Evolutionary conservation across 345 rosid genomes (phyloP).

Genomic region (Eucalyptus globulus): DNA sequence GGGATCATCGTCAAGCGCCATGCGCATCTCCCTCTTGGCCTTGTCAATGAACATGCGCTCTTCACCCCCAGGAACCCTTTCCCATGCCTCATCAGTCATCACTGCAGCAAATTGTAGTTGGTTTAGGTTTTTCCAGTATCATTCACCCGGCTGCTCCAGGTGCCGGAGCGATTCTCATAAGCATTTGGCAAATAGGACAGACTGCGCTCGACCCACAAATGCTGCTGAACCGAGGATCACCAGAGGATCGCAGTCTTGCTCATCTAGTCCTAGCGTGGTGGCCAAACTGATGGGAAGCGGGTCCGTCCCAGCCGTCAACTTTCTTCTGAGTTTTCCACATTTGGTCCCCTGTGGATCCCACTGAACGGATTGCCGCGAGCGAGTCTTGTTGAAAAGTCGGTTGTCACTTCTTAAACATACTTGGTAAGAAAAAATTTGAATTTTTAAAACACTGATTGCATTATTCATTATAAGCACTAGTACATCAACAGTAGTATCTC

Average conservation of each 20-base stretch:
- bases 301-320: background rate
- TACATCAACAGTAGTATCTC: background rate
- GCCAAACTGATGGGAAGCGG: background rate
- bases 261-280: background rate
- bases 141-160: background rate
- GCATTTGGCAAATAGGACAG: background rate
- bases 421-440: background rate
- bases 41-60: background rate
- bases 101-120: background rate
- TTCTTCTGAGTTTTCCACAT: background rate
- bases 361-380: background rate
- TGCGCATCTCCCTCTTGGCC: background rate
- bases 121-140: background rate
- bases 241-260: background rate
- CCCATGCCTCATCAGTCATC: background rate
- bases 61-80: background rate
- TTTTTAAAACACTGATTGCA: background rate
- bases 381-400: background rate
- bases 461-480: background rate
- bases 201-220: background rate
- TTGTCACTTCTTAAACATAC: background rate
- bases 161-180: background rate
- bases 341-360: background rate
- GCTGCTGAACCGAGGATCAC: background rate
- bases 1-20: background rate